A percentile compares a stretch with the other conserved stretches of the same genome.
phyloP scores from a whole-genome alignment of 2,329 filamentous ascomycete species.

The Aspergillus fumigatiaffinis region DNA sequence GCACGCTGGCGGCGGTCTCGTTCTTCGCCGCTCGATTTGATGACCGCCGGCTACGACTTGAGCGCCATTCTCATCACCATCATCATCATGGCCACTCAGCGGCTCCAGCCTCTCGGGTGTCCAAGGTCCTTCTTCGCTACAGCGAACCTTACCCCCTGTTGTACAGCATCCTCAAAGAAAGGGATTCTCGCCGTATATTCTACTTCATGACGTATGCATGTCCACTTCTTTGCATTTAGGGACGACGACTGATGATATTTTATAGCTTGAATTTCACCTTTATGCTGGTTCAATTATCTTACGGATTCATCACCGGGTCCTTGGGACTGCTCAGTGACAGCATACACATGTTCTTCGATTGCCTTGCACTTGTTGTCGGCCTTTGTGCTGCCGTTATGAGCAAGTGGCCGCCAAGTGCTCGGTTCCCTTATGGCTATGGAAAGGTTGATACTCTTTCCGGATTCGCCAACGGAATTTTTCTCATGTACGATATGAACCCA shows the following conservation, averaged over 20 bases:
- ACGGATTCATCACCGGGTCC: slow-evolving; percentile 89
- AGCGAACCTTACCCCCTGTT: slow-evolving; percentile 71
- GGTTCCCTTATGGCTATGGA: slow-evolving; percentile 91
- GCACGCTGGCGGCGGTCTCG: slow-evolving; percentile 24
- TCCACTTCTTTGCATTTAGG: not conserved
- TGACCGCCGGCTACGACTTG: slow-evolving; percentile 24
- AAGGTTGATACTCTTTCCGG: slow-evolving; percentile 96
- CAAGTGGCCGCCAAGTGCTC: slow-evolving; percentile 87
- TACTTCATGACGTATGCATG: slow-evolving; percentile 83
- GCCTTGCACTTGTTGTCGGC: slow-evolving; percentile 84
- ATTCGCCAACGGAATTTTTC: slow-evolving; percentile 91
- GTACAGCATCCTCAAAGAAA: slow-evolving; percentile 81
- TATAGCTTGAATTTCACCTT: slow-evolving; percentile 84
- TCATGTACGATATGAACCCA: slow-evolving; percentile 61
- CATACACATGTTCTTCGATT: slow-evolving; percentile 99
- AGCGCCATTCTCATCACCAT: slow-evolving; percentile 22
- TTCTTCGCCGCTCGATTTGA: slow-evolving; percentile 33
- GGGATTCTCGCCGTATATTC: slow-evolving; percentile 90
- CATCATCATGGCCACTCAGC: slow-evolving; percentile 37
- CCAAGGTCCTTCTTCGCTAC: slow-evolving; percentile 65
- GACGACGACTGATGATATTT: slow-evolving; percentile 15
- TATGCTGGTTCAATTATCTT: slow-evolving; percentile 91
- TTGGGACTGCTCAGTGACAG: slow-evolving; percentile 94
- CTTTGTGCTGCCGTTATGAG: slow-evolving; percentile 89
- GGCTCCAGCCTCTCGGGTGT: slow-evolving; percentile 61